phyloP scores from a whole-genome alignment of 2,329 filamentous ascomycete species.

The Aspergillus chevalieri region DNA sequence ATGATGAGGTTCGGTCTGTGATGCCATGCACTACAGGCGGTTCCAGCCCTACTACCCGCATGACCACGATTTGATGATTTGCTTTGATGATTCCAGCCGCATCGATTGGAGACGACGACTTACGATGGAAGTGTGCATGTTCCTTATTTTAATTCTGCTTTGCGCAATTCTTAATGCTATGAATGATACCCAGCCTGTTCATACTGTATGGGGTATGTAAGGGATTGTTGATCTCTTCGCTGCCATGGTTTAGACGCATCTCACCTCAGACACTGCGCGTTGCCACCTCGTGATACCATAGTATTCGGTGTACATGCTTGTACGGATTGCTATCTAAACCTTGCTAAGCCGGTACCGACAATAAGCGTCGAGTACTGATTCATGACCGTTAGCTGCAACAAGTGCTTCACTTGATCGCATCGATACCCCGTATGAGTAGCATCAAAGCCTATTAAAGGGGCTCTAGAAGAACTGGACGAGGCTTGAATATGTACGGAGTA shows the following conservation, averaged over 20 bases:
- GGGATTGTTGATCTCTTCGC: neutral
- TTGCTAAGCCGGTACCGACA: too few relatives aligned
- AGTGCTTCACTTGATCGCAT: neutral
- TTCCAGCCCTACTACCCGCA: neutral
- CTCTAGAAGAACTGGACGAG: too few relatives aligned
- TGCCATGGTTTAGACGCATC: neutral
- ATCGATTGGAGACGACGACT: neutral
- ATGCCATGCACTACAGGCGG: neutral
- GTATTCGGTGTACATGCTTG: too few relatives aligned
- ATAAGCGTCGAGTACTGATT: neutral
- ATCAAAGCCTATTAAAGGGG: neutral
- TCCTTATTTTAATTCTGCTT: neutral
- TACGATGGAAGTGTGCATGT: too few relatives aligned
- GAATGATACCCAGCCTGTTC: neutral
- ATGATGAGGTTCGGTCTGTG: neutral
- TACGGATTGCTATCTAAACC: too few relatives aligned
- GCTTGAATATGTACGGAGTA: too few relatives aligned
- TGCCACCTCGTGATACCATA: too few relatives aligned
- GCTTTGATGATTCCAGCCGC: neutral
- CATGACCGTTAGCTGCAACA: neutral
- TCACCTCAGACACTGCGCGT: neutral
- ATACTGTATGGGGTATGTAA: neutral
- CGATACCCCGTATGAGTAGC: neutral
- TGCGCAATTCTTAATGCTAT: neutral
- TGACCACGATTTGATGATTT: neutral